Evolutionary conservation across 139 green algal species (phyloP), one percentile per base, ranked within the genome.

Genomic region (Spirogloea muscicola): DNA sequence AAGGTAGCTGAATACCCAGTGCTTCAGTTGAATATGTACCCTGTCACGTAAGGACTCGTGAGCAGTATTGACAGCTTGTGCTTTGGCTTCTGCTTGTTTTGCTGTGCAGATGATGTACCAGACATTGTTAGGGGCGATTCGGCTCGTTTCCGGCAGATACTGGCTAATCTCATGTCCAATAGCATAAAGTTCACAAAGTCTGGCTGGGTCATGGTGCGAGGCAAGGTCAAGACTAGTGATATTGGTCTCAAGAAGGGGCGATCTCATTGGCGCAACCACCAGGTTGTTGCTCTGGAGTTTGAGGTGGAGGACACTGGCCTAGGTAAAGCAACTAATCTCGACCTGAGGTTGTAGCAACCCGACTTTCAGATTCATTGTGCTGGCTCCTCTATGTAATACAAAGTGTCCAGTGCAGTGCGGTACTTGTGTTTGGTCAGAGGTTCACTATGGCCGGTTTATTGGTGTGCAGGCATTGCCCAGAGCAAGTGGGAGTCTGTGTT

Each of bases 81-180:
- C 21, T 21, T 55, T 31, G 21, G 46, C 46, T 55, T 21, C 46
- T 55, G 46, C 46, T 55, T 21, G 21, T 55, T 21, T 55, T 21
- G 46, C 46, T 21, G 21, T 58, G 58, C 65, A 72, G 74, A 74
- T 33, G 66, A 80, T 55, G 57, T 82, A 7, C 74, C 74, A 34
- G 29, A 7, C 18, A 29, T 46, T n/a, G 68, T 82, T 31, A 39
- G 62, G 29, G 75, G 75, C 6, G 74, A 82, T 46, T 48, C 74
- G 21, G 33, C 36, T 27, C 66, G 74, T 10, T 55, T 82, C 38
- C 66, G 74, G 0, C 74, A 82, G 58, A 72, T 82, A 29, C 27
- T 82, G 27, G 58, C 29, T 40, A 82, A 82, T 51, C 49, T 80
- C 36, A 48, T 82, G 27, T 74, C 51, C 41, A 82, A 82, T 42